Evolutionary conservation across 1,284 basidiomycete genomes (phyloP).

Genomic region (Leccinum griseonigrum): DNA sequence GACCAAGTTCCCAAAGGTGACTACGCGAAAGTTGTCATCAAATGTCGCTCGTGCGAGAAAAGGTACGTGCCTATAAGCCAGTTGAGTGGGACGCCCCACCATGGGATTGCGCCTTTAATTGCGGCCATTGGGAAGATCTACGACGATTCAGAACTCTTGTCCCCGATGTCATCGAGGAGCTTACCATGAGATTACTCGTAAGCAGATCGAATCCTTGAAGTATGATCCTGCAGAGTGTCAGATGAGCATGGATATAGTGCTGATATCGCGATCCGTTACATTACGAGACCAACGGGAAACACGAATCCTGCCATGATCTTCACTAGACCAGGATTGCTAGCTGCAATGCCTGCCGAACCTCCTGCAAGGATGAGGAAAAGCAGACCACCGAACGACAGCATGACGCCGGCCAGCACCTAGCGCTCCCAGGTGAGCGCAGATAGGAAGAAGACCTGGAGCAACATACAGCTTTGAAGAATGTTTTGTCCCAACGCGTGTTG

Average conservation of each 20-base stretch:
- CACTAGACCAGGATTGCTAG: constrained; percentile 62
- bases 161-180: constrained; percentile 3
- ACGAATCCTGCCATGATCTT: constrained; percentile 65
- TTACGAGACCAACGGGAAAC: constrained; percentile 73
- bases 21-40: constrained; percentile 35
- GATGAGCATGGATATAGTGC: not conserved
- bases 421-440: not conserved
- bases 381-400: constrained; percentile 72
- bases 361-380: constrained; percentile 59
- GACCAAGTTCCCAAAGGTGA: constrained; percentile 67
- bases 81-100: constrained; percentile 66
- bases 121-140: constrained; percentile 70
- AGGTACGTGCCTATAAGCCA: constrained; percentile 56
- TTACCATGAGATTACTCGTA: constrained; percentile 76
- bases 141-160: not conserved
- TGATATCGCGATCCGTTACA: constrained; percentile 39
- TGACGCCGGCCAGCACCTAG: constrained; percentile 64
- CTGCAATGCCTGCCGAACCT: constrained; percentile 50
- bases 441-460: not conserved
- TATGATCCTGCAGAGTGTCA: constrained; percentile 52
- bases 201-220: constrained; percentile 67
- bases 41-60: not conserved
- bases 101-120: constrained; percentile 57
- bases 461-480: constrained; percentile 68
- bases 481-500: constrained; percentile 53